Base-by-base conservation (phyloP, 768 basidiomycete genomes). In the Chlorophyllum brunneum region DNA sequence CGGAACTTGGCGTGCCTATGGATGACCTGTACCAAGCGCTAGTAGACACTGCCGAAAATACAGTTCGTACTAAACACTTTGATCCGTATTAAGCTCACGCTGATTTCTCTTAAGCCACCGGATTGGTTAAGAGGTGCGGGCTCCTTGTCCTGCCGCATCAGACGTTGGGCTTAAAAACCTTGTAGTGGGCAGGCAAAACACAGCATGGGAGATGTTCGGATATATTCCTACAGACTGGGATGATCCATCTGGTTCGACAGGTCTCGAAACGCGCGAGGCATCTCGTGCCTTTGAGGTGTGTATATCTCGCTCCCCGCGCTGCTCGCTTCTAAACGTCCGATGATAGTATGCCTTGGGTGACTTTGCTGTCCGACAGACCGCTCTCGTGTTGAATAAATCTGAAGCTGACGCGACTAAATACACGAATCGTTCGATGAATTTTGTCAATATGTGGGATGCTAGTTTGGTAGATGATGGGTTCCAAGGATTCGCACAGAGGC, bases 341-440 rank as follows among this genome's bases (percentile, higher is more conserved):
- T 9, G 16, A 16, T 50, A 77, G 75, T 80, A 79, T 55, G 69
- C 77, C 5, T 60, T 78, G 1, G 72, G 73, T 5, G 78, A 80
- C 58, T 80, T 80, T 46, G 77, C 75, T 2, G 77, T 79, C 18
- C 75, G 76, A 18, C 76, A 78, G 63, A 76, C 77, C n/a, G 77
- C 62, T 1, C 59, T 71, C 2, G 70, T 69, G 10, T 59, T 79
- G 9, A 61, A 63, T 26, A 77, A 78, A 56, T 62, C 70, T 0
- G 34, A 57, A 11, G 64, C 51, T 18, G 75, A 77, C 55, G 63
- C 77, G 13, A 60, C 60, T 0, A 72, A 70, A 44, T 80, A 79
- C 60, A 63, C 71, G 2, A 78, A 78, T 59, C 65, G 76, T 23
- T 76, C 76, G 4, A 75, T 79, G 76, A 76, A 76, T 54, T 78